Conservation (phyloP, 2,329 filamentous ascomycete genomes). For the Paraconiothyrium brasiliense region DNA sequence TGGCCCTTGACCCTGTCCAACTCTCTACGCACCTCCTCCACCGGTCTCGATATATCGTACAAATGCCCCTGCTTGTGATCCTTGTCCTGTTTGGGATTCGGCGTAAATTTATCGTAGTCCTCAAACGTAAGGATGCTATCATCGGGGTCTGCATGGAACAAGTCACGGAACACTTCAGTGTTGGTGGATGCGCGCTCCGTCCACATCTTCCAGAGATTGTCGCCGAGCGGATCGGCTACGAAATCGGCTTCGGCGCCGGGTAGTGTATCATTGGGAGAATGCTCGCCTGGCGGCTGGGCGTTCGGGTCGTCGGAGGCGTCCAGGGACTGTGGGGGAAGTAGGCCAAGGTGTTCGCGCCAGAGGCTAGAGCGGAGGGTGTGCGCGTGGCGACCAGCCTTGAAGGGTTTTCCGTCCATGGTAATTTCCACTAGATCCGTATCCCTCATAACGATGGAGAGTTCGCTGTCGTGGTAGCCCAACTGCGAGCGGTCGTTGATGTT, state of each 20-base stretch:
- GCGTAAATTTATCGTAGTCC: conserved; percentile 82
- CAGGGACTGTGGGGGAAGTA: conserved; percentile 76
- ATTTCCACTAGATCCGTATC: conserved; percentile 77
- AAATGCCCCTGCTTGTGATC: conserved; percentile 80
- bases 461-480: conserved; percentile 87
- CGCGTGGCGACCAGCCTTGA: conserved; percentile 81
- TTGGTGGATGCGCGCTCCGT: conserved; percentile 73
- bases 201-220: conserved; percentile 72
- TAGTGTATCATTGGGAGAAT: conserved; percentile 76
- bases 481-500: conserved; percentile 94
- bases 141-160: conserved; percentile 91
- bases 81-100: conserved; percentile 66
- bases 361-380: conserved; percentile 81
- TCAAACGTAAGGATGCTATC: conserved; percentile 88
- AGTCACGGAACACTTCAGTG: conserved; percentile 77
- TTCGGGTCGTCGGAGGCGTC: conserved; percentile 75
- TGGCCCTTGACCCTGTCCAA: conserved; percentile 85
- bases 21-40: conserved; percentile 76
- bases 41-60: conserved; percentile 73
- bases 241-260: conserved; percentile 73
- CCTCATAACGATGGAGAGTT: conserved; percentile 89
- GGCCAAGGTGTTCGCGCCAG: conserved; percentile 89
- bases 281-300: conserved; percentile 75
- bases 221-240: conserved; percentile 67
- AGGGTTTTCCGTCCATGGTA: conserved; percentile 81